Evolutionary conservation across 2,329 filamentous ascomycete genomes (phyloP), one percentile per base, ranked within the genome.

Genomic region (Chaetothyriales sp.): DNA sequence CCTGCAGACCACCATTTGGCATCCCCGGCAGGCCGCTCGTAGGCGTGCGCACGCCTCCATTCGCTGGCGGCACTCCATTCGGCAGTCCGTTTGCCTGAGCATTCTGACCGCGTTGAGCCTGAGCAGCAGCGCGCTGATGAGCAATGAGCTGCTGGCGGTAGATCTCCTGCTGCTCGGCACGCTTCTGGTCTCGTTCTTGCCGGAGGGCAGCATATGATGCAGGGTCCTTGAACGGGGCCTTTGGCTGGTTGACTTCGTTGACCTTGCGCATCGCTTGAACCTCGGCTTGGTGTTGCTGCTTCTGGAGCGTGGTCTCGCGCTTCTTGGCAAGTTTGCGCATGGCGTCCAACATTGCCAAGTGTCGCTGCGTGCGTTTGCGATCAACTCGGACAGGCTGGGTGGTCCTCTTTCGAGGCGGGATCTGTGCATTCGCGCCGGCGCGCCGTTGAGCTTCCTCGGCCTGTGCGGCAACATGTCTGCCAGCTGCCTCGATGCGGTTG

Each of bases 251-350:
- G 56, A 86, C 63, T 67, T 78, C 63, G 54, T 85, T 85, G 13
- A 81, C 77, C 67, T 95, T 95, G 51, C 92, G 82, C 66, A 87
- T 81, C 29, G 85, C 85, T 47, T 87, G 86, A 52, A 88, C 79
- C 56, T 80, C 78, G 9, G 83, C 79, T 54, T 81, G 75, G 64
- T 95, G 88, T 63, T 90, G 85, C 65, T 92, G 86, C 71, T 97
- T 97, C 64, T 92, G 88, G 25, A 81, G 73, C 22, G 80, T 77
- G 9, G 85, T 85, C 69, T 98, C 92, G 22, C 90, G 81, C 69
- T 95, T 97, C 74, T 95, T 94, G 0, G 89, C 89, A 47, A 95
- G 69, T 66, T 97, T 98, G 44, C 89, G 81, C 87, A 97, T 95
- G 2, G 86, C 86, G 68, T 97, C 90, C 59, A 98, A 83, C 62